Evolutionary conservation across 441 rosid genomes (phyloP), one percentile per base, ranked within the genome.

Genomic region (Isatis lusitanica): DNA sequence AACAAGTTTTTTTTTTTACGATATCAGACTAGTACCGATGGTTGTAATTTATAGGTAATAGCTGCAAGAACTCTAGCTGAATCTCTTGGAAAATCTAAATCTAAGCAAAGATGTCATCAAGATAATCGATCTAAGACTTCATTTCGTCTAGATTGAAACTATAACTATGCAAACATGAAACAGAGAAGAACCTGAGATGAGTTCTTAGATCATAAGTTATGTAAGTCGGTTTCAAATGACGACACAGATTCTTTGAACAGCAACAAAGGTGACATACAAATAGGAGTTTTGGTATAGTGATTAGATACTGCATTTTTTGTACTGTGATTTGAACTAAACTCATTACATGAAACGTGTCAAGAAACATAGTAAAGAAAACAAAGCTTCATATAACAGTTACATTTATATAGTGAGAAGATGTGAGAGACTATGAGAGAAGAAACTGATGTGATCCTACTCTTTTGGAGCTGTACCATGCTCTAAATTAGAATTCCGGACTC

Each of bases 391-490:
- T 28, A 76, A 85, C 12, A 87, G 84, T 77, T 61, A 65, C 12
- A 83, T 35, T 87, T 87, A 21, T 21, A 21, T 21, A 66, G 79
- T 69, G 36, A 82, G 88, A 72, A 85, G 89, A 80, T 88, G 88
- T 42, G 96, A 84, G 84, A 86, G 79, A 61, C 90, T 86, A 0
- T 2, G 91, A 89, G 70, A 81, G 86, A 65, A 83, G 88, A 78
- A 89, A 83, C 63, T 80, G 92, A 3, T 91, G 93, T 93, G 97
- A 89, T 73, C 85, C 97, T 1, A 93, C 95, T 9, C n/a, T 77
- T 79, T 89, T 88, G 55, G 89, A 91, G 68, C 66, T 91, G 28
- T 79, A 79, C 82, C 87, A 93, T 1, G 43, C 40, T 36, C 10
- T 36, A 4, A 36, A 4, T 39, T 13, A 40, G n/a, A 40, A 40